Evolutionary conservation across 2,329 filamentous ascomycete species (phyloP).

Genomic region (Verticillium nubilum): DNA sequence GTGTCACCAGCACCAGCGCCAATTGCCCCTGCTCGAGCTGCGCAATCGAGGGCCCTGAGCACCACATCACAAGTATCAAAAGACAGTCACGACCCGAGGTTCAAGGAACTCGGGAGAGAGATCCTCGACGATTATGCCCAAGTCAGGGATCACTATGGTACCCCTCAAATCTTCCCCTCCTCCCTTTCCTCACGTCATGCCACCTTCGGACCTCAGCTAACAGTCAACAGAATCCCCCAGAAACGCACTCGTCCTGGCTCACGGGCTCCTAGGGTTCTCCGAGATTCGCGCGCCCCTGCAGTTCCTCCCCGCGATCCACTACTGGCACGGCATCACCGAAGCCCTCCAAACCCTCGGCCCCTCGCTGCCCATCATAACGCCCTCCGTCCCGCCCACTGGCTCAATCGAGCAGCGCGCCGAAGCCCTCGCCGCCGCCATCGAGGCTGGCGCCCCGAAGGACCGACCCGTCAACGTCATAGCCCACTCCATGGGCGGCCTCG

Average conservation of each 20-base stretch:
- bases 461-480: slow-evolving; percentile 70
- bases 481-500: slow-evolving; percentile 64
- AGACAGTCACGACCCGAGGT: background rate
- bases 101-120: slow-evolving; percentile 10
- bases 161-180: background rate
- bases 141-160: slow-evolving; percentile 40
- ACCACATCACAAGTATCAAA: background rate
- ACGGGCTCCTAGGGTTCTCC: slow-evolving; percentile 60
- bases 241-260: slow-evolving; percentile 59
- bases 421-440: slow-evolving; percentile 50
- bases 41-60: background rate
- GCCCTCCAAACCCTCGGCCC: slow-evolving; percentile 45
- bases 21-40: background rate
- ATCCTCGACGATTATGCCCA: slow-evolving; percentile 42
- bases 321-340: slow-evolving; percentile 61
- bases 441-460: slow-evolving; percentile 32
- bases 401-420: slow-evolving; percentile 56
- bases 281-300: slow-evolving; percentile 44
- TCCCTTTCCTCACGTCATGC: background rate
- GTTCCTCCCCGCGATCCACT: slow-evolving; percentile 50
- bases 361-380: slow-evolving; percentile 50
- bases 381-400: slow-evolving; percentile 56
- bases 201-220: background rate
- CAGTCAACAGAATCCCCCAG: slow-evolving; percentile 44
- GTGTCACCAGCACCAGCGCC: background rate